These are phyloP conservation scores for Chiua sp. DNA, from an alignment of 1,284 basidiomycete species.

Conservation along the genomic window DNA sequence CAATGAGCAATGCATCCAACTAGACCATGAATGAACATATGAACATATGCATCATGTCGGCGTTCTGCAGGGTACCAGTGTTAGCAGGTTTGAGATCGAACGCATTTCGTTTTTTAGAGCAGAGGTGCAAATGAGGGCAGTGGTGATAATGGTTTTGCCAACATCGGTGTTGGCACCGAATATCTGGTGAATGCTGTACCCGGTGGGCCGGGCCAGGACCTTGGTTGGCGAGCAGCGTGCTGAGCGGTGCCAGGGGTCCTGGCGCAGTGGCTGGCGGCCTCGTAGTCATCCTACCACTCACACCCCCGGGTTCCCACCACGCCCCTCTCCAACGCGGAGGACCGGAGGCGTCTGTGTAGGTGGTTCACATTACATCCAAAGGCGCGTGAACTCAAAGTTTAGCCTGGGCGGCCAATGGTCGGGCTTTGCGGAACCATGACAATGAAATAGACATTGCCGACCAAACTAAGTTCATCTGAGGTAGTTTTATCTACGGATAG, in stretches of 20 bases:
- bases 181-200: constrained; percentile 85
- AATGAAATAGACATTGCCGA: background rate
- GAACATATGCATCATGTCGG: constrained; percentile 86
- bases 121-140: constrained; percentile 82
- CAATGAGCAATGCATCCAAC: too few relatives aligned
- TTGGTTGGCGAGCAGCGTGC: too few relatives aligned
- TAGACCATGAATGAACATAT: constrained; percentile 53
- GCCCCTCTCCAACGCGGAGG: too few relatives aligned
- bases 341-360: constrained; percentile 82
- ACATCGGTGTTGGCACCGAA: constrained; percentile 95
- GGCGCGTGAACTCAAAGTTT: background rate
- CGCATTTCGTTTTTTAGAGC: constrained; percentile 54
- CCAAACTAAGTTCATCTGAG: constrained; percentile 3
- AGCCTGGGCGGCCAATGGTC: background rate
- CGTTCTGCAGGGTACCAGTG: constrained; percentile 80
- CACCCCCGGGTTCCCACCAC: too few relatives aligned
- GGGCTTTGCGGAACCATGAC: background rate
- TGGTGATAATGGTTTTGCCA: constrained; percentile 90
- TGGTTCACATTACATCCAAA: constrained; percentile 33
- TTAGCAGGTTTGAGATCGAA: constrained; percentile 94
- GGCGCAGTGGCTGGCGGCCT: too few relatives aligned
- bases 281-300: too few relatives aligned
- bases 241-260: too few relatives aligned
- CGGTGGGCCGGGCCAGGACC: too few relatives aligned
- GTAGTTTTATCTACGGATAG: constrained; percentile 6